Evolutionary conservation across 129 eudicot genomes (phyloP).

Genomic region (Heracleum sosnowskyi): DNA sequence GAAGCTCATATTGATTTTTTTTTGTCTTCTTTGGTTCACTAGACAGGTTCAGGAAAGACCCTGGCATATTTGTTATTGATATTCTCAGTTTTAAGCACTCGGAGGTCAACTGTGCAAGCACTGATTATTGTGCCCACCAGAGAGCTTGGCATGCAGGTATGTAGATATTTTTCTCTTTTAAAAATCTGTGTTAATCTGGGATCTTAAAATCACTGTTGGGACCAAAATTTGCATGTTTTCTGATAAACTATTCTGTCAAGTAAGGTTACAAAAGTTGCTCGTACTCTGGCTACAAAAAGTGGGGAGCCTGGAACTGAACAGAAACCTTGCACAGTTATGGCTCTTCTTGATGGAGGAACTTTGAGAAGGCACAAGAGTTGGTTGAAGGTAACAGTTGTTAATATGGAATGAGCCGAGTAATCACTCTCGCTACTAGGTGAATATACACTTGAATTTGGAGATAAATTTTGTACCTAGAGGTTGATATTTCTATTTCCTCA

Average conservation of each 20-base stretch:
- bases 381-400: constrained; percentile 55
- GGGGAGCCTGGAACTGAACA: constrained; percentile 34
- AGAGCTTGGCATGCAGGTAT: constrained; percentile 95
- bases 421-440: background rate
- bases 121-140: constrained; percentile 85
- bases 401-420: background rate
- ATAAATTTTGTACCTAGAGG: background rate
- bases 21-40: constrained; percentile 26
- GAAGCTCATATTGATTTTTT: background rate
- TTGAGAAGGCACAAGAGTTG: constrained; percentile 85
- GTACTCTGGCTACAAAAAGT: constrained; percentile 61
- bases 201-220: background rate
- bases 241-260: constrained; percentile 9
- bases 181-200: background rate
- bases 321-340: constrained; percentile 75
- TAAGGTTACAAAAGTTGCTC: constrained; percentile 91
- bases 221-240: background rate
- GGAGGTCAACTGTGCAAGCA: constrained; percentile 80
- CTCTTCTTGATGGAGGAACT: constrained; percentile 94
- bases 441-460: background rate
- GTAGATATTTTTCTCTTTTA: background rate
- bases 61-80: constrained; percentile 70
- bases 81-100: constrained; percentile 57
- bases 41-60: constrained; percentile 99
- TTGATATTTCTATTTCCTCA: background rate